These are phyloP conservation scores for Wickerhamomyces mucosus DNA, from an alignment of 805 yeast species.

Conservation along the genomic window DNA sequence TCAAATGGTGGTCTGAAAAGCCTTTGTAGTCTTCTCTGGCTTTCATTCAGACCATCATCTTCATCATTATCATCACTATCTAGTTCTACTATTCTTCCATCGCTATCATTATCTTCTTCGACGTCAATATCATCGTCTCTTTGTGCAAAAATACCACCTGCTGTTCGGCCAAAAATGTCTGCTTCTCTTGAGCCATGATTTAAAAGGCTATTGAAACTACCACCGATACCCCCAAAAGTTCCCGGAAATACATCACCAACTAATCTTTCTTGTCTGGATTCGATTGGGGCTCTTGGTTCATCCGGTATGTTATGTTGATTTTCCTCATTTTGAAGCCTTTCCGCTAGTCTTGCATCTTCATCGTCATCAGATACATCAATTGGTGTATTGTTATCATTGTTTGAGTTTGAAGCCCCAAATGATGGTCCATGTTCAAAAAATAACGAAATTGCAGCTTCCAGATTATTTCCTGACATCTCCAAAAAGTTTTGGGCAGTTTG, in stretches of 20 bases:
- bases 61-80: constrained; percentile 26
- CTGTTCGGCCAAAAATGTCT: constrained; percentile 23
- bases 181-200: constrained; percentile 2
- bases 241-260: constrained; percentile 38
- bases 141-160: constrained; percentile 29
- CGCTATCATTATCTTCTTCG: constrained; percentile 29
- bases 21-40: constrained; percentile 66
- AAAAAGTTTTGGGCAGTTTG: constrained; percentile 66
- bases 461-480: constrained; percentile 65
- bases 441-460: constrained; percentile 78
- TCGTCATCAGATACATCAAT: constrained; percentile 1
- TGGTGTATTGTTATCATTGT: constrained; percentile 2
- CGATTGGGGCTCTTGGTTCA: constrained; percentile 70
- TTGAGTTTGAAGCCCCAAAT: constrained; percentile 3
- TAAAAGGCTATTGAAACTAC: constrained; percentile 13
- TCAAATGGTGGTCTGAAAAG: constrained; percentile 94
- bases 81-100: constrained; percentile 25
- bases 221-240: constrained; percentile 29
- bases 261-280: constrained; percentile 68
- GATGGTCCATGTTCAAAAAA: constrained; percentile 60
- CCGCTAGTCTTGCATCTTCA: constrained; percentile 48
- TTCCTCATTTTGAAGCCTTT: constrained; percentile 47
- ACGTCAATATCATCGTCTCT: constrained; percentile 23
- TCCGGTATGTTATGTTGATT: constrained; percentile 15
- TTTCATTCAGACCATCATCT: constrained; percentile 15